These are phyloP conservation scores for Sporothrix pseudoabietina DNA, from an alignment of 2,329 filamentous ascomycete genomes.

Conservation along the genomic window DNA sequence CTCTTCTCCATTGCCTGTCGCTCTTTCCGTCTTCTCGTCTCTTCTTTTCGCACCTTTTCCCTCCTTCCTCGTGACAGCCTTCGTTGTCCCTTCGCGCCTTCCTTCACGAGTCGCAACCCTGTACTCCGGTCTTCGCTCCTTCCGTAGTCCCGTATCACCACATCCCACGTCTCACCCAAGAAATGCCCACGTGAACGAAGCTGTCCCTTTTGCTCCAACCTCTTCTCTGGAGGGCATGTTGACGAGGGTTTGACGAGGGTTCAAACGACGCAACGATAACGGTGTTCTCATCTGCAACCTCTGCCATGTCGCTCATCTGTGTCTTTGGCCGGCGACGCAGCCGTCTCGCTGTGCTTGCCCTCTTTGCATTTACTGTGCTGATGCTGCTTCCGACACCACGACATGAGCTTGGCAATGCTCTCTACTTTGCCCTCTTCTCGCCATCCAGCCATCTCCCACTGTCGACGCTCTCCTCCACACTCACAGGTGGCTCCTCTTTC, in stretches of 20 bases:
- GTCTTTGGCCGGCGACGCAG: slow-evolving; percentile 31
- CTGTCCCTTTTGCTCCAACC: not conserved
- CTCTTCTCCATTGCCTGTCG: not conserved
- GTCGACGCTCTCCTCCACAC: slow-evolving; percentile 16
- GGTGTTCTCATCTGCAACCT: not conserved
- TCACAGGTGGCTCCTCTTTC: not conserved
- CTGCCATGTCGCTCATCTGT: slow-evolving; percentile 26
- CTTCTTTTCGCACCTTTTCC: not conserved
- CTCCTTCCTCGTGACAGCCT: not conserved
- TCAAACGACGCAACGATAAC: too few species aligned
- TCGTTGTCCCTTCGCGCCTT: slow-evolving; percentile 2
- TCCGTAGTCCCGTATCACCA: not conserved
- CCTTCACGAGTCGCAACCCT: not conserved
- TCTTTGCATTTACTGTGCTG: slow-evolving; percentile 21
- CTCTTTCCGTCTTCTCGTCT: not conserved
- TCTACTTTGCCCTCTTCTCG: slow-evolving; percentile 32
- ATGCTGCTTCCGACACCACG: slow-evolving; percentile 28
- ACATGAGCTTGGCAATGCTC: slow-evolving; percentile 23
- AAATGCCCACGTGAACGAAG: slow-evolving; percentile 4
- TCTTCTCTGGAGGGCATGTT: slow-evolving; percentile 5
- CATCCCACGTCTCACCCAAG: not conserved
- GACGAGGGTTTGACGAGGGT: not conserved
- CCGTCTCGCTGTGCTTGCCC: slow-evolving; percentile 24
- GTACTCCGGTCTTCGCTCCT: not conserved
- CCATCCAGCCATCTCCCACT: slow-evolving; percentile 27